phyloP scores from a whole-genome alignment of 805 yeast genomes.

The Metahyphopichia silvanorum region DNA sequence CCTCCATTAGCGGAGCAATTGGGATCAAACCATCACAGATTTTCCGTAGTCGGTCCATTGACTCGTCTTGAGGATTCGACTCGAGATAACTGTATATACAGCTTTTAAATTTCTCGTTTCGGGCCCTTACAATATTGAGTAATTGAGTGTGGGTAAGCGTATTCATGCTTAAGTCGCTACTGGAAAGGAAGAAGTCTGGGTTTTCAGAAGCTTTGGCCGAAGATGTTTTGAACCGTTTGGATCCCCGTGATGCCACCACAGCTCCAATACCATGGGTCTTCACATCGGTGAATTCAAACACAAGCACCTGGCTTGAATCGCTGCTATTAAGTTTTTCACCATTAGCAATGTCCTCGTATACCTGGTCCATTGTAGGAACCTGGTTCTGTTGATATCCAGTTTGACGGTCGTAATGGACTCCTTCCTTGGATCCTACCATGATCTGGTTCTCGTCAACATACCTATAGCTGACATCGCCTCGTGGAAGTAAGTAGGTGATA shows the following conservation, averaged over 20 bases:
- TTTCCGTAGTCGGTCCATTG: slow-evolving; percentile 38
- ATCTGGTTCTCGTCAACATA: slow-evolving; percentile 79
- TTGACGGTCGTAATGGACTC: slow-evolving; percentile 34
- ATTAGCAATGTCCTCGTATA: slow-evolving; percentile 51
- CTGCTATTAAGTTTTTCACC: slow-evolving; percentile 40
- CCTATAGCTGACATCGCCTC: slow-evolving; percentile 60
- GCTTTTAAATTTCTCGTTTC: slow-evolving; percentile 50
- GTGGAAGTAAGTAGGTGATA: slow-evolving; percentile 60
- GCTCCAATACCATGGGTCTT: slow-evolving; percentile 46
- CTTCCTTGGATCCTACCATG: slow-evolving; percentile 40
- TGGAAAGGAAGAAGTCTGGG: slow-evolving; percentile 23
- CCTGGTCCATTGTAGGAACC: slow-evolving; percentile 42
- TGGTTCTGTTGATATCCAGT: slow-evolving; percentile 33
- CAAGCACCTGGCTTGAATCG: slow-evolving; percentile 51
- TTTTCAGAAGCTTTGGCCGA: not conserved
- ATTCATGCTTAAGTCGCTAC: slow-evolving; percentile 47
- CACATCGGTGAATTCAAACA: slow-evolving; percentile 78
- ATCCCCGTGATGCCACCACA: slow-evolving; percentile 9
- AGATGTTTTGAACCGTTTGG: slow-evolving; percentile 2
- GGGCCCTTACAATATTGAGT: slow-evolving; percentile 53
- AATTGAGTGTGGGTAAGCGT: slow-evolving; percentile 55
- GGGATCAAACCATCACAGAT: slow-evolving; percentile 45
- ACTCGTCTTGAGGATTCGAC: slow-evolving; percentile 22
- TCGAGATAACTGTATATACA: slow-evolving; percentile 13
- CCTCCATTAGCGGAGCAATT: slow-evolving; percentile 44